phyloP scores from a whole-genome alignment of 2,329 filamentous ascomycete genomes.

The Plectosphaerella plurivora region DNA sequence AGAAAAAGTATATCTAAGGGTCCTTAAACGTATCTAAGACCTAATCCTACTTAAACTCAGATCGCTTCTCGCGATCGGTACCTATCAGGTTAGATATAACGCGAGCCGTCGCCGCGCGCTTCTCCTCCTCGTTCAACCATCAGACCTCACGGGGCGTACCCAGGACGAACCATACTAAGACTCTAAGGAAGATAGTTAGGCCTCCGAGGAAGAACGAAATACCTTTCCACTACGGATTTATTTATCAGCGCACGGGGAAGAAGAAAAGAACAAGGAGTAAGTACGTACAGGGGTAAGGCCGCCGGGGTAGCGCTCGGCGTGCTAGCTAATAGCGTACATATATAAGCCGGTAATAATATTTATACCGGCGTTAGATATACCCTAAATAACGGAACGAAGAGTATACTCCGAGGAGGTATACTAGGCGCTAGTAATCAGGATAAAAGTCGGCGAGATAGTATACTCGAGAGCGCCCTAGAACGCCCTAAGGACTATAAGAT shows the following conservation, averaged over 20 bases:
- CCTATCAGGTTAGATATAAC: conserved; percentile 22
- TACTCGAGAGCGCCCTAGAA: conserved; percentile 24
- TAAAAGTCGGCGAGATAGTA: conserved; percentile 22
- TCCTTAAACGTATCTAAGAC: conserved; percentile 16
- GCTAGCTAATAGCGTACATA: conserved; percentile 19
- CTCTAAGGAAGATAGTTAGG: conserved; percentile 17
- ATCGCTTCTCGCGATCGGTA: conserved; percentile 18
- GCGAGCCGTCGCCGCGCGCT: conserved; percentile 21
- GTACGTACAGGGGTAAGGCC: conserved; percentile 14
- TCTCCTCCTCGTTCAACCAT: conserved; percentile 23
- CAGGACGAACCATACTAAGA: conserved; percentile 20
- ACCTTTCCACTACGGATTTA: conserved; percentile 15
- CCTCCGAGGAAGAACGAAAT: conserved; percentile 23
- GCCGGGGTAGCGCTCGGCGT: conserved; percentile 15
- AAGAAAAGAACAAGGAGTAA: neutral
- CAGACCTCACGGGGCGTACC: conserved; percentile 23
- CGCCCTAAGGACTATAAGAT: conserved; percentile 21
- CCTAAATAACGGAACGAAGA: conserved; percentile 23
- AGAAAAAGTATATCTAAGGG: conserved; percentile 28
- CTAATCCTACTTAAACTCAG: conserved; percentile 22
- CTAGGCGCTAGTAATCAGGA: conserved; percentile 26
- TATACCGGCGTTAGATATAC: conserved; percentile 25
- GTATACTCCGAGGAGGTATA: conserved; percentile 25
- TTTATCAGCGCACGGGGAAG: neutral
- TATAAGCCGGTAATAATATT: conserved; percentile 23